Evolutionary conservation across 805 yeast species (phyloP).

Genomic region (Kuraishia molischiana): DNA sequence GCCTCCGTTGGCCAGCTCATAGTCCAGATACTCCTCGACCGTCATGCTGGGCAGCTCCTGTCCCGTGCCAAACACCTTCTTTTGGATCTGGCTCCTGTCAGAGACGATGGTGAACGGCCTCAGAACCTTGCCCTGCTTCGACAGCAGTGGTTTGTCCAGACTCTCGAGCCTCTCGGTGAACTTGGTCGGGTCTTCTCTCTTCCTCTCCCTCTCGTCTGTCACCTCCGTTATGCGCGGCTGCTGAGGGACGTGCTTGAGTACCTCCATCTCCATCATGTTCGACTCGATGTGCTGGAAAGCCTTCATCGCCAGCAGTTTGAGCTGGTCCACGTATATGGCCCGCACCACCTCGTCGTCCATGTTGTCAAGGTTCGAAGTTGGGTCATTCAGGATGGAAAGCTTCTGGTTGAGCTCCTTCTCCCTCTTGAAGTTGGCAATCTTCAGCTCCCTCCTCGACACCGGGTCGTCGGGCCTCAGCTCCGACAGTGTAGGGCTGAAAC

Average conservation of each 20-base stretch:
- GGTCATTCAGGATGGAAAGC: slow-evolving; percentile 28
- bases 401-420: slow-evolving; percentile 44
- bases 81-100: slow-evolving; percentile 42
- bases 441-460: slow-evolving; percentile 49
- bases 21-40: slow-evolving; percentile 82
- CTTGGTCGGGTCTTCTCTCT: slow-evolving; percentile 14
- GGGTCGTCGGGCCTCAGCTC: slow-evolving; percentile 28
- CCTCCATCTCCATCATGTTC: slow-evolving; percentile 53
- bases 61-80: slow-evolving; percentile 81
- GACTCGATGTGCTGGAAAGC: slow-evolving; percentile 50
- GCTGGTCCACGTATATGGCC: slow-evolving; percentile 42
- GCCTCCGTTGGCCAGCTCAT: slow-evolving; percentile 80
- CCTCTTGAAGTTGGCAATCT: slow-evolving; percentile 55
- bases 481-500: slow-evolving; percentile 29
- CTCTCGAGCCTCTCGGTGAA: slow-evolving; percentile 60
- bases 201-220: slow-evolving; percentile 7
- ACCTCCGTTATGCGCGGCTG: slow-evolving; percentile 9
- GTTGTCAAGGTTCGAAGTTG: slow-evolving; percentile 20
- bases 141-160: slow-evolving; percentile 40
- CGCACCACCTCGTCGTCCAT: slow-evolving; percentile 61
- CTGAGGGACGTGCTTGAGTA: slow-evolving; percentile 39
- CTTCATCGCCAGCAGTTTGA: slow-evolving; percentile 40
- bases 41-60: slow-evolving; percentile 91
- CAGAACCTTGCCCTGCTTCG: slow-evolving; percentile 68
- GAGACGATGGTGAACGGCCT: slow-evolving; percentile 76